Evolutionary conservation across 73 alveolate genomes (phyloP).

Genomic region (Tetrahymena borealis): DNA sequence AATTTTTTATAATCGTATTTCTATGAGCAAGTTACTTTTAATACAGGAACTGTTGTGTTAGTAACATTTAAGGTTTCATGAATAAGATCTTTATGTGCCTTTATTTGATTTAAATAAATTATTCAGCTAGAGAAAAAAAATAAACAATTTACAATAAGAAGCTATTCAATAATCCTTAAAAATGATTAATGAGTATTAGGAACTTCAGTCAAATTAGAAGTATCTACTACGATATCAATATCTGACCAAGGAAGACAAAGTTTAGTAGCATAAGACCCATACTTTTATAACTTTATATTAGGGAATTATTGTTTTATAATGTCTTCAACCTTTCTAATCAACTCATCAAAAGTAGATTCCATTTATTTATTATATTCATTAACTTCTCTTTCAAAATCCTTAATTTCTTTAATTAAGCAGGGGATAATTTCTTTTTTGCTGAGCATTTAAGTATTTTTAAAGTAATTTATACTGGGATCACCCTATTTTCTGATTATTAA

Average conservation of each 20-base stretch:
- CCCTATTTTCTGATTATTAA: background rate
- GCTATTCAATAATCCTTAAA: background rate
- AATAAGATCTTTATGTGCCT: background rate
- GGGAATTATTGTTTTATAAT: slow-evolving; percentile 10
- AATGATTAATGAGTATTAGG: background rate
- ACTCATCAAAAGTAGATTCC: slow-evolving; percentile 18
- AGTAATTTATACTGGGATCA: background rate
- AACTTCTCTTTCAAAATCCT: slow-evolving; percentile 26
- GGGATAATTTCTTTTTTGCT: background rate
- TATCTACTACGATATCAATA: slow-evolving; percentile 66
- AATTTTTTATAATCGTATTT: slow-evolving; percentile 3
- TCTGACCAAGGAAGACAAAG: slow-evolving; percentile 77
- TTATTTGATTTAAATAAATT: background rate
- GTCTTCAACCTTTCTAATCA: slow-evolving; percentile 16
- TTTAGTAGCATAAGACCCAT: slow-evolving; percentile 76
- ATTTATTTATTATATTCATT: slow-evolving; percentile 20
- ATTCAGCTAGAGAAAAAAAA: background rate
- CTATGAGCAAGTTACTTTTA: slow-evolving; percentile 18
- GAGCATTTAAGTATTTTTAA: background rate
- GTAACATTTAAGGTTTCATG: slow-evolving; percentile 17
- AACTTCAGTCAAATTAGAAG: slow-evolving; percentile 7
- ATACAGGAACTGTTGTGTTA: slow-evolving; percentile 42
- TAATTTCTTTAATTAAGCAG: slow-evolving; percentile 6
- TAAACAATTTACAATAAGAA: slow-evolving; percentile 7
- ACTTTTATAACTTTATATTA: slow-evolving; percentile 43